Evolutionary conservation across 2,329 filamentous ascomycete genomes (phyloP), one percentile per base, ranked within the genome.

Genomic region (Trichophyton simii): DNA sequence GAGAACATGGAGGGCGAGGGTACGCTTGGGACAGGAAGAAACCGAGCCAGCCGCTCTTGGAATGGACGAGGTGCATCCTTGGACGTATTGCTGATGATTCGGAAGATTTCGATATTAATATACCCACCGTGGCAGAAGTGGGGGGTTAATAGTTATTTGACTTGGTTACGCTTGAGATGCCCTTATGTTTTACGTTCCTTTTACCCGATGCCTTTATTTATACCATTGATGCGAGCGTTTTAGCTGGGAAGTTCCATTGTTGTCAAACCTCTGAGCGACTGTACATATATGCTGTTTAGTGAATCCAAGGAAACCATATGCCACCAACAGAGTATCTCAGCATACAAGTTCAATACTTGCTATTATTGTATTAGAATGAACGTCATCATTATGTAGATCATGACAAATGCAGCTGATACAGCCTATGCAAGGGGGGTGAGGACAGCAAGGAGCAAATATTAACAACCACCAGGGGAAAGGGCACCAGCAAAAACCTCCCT

Each of bases 61-160:
- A 76, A 60, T 69, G 73, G 58, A 75, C 76, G n/a, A 71, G 71
- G n/a, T 77, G 75, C 65, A 72, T 80, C 42, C 66, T 73, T 22
- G 76, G 76, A 28, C 67, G 73, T 42, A 63, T 75, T 22, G 77
- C 76, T 7, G 65, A 64, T 0, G 67, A 71, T 15, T 65, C 68
- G 11, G 78, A 79, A 65, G 72, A 76, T 38, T 80, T 79, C 67
- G 78, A 80, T 67, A 71, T 80, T 55, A 79, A 79, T 65, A 71
- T 80, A 48, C 71, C 70, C 57, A 25, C 42, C 20, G 48, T 63
- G 9, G 52, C 57, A n/a, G 62, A 64, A 58, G 60, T 62, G 22
- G 61, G 63, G n/a, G 60, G 36, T 18, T 58, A 46, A 7, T 8
- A 25, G 11, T 3, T 55, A n/a, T 38, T 18, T n/a, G 54, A 38